Base-by-base conservation (phyloP, 2,329 filamentous ascomycete species). In the Penicillium sp. region DNA sequence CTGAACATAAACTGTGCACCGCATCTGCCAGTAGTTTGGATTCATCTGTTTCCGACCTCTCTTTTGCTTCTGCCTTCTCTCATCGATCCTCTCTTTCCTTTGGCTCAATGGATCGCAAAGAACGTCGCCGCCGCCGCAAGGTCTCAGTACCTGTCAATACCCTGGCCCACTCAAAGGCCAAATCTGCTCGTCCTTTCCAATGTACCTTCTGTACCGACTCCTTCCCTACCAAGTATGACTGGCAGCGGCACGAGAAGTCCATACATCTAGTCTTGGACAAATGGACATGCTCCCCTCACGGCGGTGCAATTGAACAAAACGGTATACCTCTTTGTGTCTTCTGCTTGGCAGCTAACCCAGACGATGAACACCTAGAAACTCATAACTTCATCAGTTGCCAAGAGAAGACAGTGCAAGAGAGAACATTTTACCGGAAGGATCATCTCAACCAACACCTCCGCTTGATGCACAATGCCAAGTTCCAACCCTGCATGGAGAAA, bases 381-480 rank as follows among this genome's bases (percentile, higher is more conserved):
- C 84, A 87, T 72, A 84, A 85, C 60, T 84, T 83, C 66, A 73
- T 74, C 33, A 74, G 77, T 28, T 87, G 84, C 63, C 80, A 83
- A 61, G 82, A 85, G 60, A 86, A 86, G 67, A 82, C 82, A 4
- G 60, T 80, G 1, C 80, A 84, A 43, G 81, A 84, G 54, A 77
- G 84, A 35, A 85, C 82, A 0, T 86, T 86, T 67, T 85, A 83
- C 63, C 76, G 84, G 26, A 86, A 86, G 67, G 84, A 86, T 62
- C 84, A 86, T 63, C 75, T 86, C 12, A 79, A 83, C 47, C 84
- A 86, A 63, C 84, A 86, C 67, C 69, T 86, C 31, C 77, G 82
- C 35, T 71, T 86, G 50, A 84, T 85, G 77, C 84, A 86, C 64
- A 77, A 78, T 57, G 81, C 80, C 61, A 82, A 82, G 59, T 79